Evolutionary conservation across 2,329 filamentous ascomycete species (phyloP).

Genomic region (Arthrocladium fulminans): DNA sequence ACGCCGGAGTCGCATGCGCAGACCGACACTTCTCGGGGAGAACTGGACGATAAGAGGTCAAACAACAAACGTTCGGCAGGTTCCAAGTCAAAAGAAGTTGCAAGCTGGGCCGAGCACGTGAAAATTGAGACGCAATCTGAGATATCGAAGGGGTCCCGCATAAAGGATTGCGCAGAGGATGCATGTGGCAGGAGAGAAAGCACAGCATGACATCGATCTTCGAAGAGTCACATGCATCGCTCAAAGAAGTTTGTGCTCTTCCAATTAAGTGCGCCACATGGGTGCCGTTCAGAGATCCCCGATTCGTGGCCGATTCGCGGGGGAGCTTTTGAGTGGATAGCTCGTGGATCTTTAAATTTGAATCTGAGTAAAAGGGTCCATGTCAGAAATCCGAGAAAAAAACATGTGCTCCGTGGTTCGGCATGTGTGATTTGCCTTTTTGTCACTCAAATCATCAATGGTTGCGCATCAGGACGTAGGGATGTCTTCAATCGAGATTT

Average conservation of each 20-base stretch:
- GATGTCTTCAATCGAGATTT: no score
- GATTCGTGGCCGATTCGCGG: neutral
- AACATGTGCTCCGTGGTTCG: neutral
- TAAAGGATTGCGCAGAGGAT: constrained; percentile 1
- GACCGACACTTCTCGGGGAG: neutral
- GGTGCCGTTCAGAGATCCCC: no score
- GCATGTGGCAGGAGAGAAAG: constrained; percentile 2
- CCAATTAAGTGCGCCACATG: no score
- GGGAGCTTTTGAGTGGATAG: neutral
- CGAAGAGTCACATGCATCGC: constrained; percentile 4
- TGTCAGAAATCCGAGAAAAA: neutral
- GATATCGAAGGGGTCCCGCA: neutral
- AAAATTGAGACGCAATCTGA: neutral
- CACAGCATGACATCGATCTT: constrained; percentile 5
- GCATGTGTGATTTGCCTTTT: neutral
- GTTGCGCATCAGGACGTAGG: no score
- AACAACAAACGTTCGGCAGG: no score
- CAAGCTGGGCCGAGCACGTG: neutral
- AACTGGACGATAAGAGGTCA: neutral
- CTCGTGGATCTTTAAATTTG: neutral
- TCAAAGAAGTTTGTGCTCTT: neutral
- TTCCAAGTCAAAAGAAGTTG: no score
- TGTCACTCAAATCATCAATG: no score
- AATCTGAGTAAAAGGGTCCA: neutral
- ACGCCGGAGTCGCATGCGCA: neutral